A percentile compares a stretch with the other conserved stretches of the same genome.
Evolutionary conservation across 345 rosid genomes (phyloP).

Genomic region (Acer saccharum): DNA sequence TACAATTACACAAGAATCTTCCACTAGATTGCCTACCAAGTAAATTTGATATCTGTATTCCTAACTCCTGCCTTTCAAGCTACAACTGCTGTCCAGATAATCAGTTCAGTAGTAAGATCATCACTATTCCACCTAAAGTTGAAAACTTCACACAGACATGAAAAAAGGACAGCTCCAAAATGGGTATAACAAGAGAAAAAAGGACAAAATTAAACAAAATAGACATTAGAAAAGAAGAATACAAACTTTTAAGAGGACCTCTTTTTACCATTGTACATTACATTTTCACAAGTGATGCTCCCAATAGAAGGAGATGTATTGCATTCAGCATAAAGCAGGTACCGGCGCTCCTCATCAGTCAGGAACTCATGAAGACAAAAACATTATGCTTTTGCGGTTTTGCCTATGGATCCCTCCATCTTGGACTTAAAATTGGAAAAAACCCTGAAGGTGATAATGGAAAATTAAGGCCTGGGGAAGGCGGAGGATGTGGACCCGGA

Average conservation of each 20-base stretch:
- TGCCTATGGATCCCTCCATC: conserved; percentile 65
- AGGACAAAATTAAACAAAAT: conserved; percentile 1
- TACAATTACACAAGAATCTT: conserved; percentile 41
- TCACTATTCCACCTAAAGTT: conserved; percentile 30
- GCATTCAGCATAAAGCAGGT: conserved; percentile 16
- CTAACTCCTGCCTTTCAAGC: conserved; percentile 34
- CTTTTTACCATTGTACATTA: conserved; percentile 30
- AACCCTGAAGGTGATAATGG: conserved; percentile 78
- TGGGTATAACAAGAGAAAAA: conserved; percentile 22
- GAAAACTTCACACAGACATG: conserved; percentile 30
- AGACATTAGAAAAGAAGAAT: conserved; percentile 17
- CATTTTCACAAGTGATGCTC: conserved; percentile 24
- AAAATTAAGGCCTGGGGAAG: conserved; percentile 64
- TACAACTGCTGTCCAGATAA: conserved; percentile 28
- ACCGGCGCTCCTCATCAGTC: conserved; percentile 21
- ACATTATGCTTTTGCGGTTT: conserved; percentile 13
- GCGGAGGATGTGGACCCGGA: conserved; percentile 77
- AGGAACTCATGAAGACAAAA: conserved; percentile 16
- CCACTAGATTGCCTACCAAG: conserved; percentile 36
- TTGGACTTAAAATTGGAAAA: conserved; percentile 76
- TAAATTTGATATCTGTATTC: conserved; percentile 30
- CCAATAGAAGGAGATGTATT: conserved; percentile 9
- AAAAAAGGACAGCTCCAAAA: conserved; percentile 28
- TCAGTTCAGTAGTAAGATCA: conserved; percentile 27
- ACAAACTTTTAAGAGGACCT: conserved; percentile 17